Conservation (phyloP, 1,139 yeast genomes). For the Blastobotrys raffinosifermentans region DNA sequence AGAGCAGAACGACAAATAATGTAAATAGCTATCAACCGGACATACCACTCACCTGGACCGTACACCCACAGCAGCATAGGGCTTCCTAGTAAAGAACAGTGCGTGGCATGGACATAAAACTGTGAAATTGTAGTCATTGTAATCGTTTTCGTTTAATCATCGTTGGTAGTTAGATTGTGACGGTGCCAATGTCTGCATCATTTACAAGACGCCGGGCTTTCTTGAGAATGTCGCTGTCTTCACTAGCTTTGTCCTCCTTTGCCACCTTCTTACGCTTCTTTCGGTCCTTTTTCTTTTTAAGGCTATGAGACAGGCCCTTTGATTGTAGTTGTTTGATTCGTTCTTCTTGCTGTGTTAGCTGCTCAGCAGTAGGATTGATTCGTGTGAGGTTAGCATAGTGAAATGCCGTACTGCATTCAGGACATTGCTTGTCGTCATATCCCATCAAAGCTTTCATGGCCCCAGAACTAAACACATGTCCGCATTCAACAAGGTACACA, state of each 20-base stretch:
- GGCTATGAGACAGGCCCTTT: slow-evolving; percentile 44
- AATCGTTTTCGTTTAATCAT: too few relatives aligned
- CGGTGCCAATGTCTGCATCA: not conserved
- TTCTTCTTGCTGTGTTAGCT: slow-evolving; percentile 23
- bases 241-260: slow-evolving; percentile 1
- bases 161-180: too few relatives aligned
- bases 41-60: too few relatives aligned
- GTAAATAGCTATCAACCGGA: slow-evolving; percentile 2
- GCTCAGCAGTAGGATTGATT: slow-evolving; percentile 33
- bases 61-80: too few relatives aligned
- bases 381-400: slow-evolving; percentile 34
- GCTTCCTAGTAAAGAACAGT: too few relatives aligned
- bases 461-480: slow-evolving; percentile 45
- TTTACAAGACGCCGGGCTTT: not conserved
- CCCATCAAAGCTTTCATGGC: slow-evolving; percentile 25
- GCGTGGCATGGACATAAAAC: too few relatives aligned
- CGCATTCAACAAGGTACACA: slow-evolving; percentile 48
- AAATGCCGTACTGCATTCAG: slow-evolving; percentile 37
- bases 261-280: slow-evolving; percentile 26
- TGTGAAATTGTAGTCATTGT: too few relatives aligned
- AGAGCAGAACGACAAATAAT: slow-evolving; percentile 1
- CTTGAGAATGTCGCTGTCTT: not conserved
- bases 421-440: slow-evolving; percentile 33
- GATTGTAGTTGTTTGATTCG: slow-evolving; percentile 36
- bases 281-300: slow-evolving; percentile 36